Evolutionary conservation across 2,329 filamentous ascomycete species (phyloP), one percentile per base, ranked within the genome.

Genomic region (Verticillium dahliae): DNA sequence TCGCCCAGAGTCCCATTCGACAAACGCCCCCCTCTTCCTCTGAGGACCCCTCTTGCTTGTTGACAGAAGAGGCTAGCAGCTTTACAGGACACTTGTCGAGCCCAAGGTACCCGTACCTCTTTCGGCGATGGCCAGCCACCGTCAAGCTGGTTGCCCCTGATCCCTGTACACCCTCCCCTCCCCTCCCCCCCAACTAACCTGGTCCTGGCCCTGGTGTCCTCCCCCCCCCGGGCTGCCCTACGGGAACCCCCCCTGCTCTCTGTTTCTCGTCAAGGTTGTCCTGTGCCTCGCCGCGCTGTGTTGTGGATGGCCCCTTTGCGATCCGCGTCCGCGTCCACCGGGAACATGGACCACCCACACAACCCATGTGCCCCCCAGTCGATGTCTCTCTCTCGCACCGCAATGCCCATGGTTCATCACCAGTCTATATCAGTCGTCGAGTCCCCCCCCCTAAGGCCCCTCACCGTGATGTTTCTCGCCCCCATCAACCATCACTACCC

Each of bases 391-490:
- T 22, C 57, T 27, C 35, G 27, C 57, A 39, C 45, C 18, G 18
- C 45, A 18, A 52, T n/a, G 45, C 45, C 45, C 45, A 18, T 18
- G 63, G 62, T 57, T 63, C 62, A 50, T 41, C 50, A 59, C 45
- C 57, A 57, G 61, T 65, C 63, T 65, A 65, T 65, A 65, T 65
- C 59, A 65, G 63, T 65, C 61, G 61, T 60, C 57, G 63, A 61
- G 63, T 56, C 63, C 64, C 45, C 45, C 45, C 45, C 39, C 63
- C 64, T 57, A 65, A 57, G 35, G 55, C 41, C 55, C 60, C 65
- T 54, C 31, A 56, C 41, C 57, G 56, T 45, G 45, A 52, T 60
- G 50, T 59, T 61, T 63, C 56, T 31, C 62, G 63, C 63, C 63
- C 62, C 64, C 63, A 62, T 60, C 64, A 54, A 60, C 54, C 62